Conservation (phyloP, 345 rosid genomes). For the Erodium maritimum region DNA sequence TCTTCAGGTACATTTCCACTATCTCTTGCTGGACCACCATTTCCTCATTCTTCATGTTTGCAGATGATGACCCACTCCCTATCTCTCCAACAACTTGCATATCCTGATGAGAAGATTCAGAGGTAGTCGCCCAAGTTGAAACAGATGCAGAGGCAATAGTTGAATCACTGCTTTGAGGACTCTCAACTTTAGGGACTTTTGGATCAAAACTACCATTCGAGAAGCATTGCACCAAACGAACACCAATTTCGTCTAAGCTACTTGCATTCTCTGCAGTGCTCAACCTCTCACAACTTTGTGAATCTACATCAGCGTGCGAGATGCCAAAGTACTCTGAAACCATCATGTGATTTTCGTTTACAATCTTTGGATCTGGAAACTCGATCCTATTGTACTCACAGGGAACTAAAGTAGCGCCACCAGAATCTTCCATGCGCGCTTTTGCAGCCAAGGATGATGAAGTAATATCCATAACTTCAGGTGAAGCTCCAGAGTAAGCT, state of each 20-base stretch:
- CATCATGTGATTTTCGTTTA: conserved; percentile 86
- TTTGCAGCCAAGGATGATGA: conserved; percentile 34
- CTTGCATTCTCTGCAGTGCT: conserved; percentile 44
- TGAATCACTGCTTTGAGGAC: conserved; percentile 71
- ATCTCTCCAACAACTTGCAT: conserved; percentile 27
- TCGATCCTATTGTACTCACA: conserved; percentile 67
- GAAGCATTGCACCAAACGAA: conserved; percentile 33
- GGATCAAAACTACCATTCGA: conserved; percentile 31
- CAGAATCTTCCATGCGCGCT: conserved; percentile 30
- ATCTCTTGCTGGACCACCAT: conserved; percentile 86
- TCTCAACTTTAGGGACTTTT: conserved; percentile 37
- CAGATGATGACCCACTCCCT: conserved; percentile 41
- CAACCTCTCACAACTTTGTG: conserved; percentile 61
- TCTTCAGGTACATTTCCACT: conserved; percentile 97
- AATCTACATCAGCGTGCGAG: conserved; percentile 39
- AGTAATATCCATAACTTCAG: conserved; percentile 78
- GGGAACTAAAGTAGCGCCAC: conserved; percentile 33
- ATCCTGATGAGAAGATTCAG: conserved; percentile 21
- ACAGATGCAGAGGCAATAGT: conserved; percentile 70
- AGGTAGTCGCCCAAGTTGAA: conserved; percentile 47
- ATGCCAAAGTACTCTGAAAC: conserved; percentile 82
- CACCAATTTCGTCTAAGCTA: conserved; percentile 33
- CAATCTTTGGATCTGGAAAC: conserved; percentile 93
- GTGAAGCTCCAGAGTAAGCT: conserved; percentile 64
- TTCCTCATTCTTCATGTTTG: conserved; percentile 59